A percentile compares a stretch with the other conserved stretches of the same genome.
phyloP scores from a whole-genome alignment of 2,329 filamentous ascomycete species.

The Cladophialophora chaetospira region DNA sequence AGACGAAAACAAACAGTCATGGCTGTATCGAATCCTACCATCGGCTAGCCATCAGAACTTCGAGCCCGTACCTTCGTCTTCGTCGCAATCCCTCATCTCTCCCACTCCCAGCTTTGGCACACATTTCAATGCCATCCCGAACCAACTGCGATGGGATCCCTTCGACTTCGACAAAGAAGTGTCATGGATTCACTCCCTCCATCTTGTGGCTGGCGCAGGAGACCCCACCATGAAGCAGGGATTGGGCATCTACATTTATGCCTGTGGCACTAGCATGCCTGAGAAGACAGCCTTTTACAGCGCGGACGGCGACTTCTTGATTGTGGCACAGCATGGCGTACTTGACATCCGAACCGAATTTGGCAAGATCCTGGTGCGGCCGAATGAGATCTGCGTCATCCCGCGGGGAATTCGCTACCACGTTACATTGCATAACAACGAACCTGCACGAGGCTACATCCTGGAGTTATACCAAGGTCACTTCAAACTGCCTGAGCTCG shows the following conservation, averaged over 20 bases:
- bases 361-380: constrained; percentile 71
- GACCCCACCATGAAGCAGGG: constrained; percentile 78
- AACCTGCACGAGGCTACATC: constrained; percentile 70
- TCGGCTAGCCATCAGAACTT: constrained; percentile 62
- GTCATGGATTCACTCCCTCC: constrained; percentile 69
- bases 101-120: constrained; percentile 55
- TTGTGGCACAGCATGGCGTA: constrained; percentile 73
- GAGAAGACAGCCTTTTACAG: constrained; percentile 78
- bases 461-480: constrained; percentile 74
- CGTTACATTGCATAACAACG: constrained; percentile 64
- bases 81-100: constrained; percentile 49
- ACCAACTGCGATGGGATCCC: constrained; percentile 78
- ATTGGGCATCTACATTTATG: constrained; percentile 77
- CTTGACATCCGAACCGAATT: constrained; percentile 78
- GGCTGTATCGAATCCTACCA: constrained; percentile 71
- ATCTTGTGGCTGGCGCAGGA: constrained; percentile 75
- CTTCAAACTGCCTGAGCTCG: constrained; percentile 70
- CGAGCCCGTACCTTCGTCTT: constrained; percentile 45
- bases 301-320: constrained; percentile 75
- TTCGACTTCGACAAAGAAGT: constrained; percentile 70
- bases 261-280: constrained; percentile 76
- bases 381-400: constrained; percentile 76
- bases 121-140: constrained; percentile 73
- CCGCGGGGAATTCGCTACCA: constrained; percentile 74
- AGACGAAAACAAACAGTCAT: constrained; percentile 69